These are phyloP conservation scores for Fonsecaea monophora DNA, from an alignment of 2,329 filamentous ascomycete genomes.

Conservation along the genomic window DNA sequence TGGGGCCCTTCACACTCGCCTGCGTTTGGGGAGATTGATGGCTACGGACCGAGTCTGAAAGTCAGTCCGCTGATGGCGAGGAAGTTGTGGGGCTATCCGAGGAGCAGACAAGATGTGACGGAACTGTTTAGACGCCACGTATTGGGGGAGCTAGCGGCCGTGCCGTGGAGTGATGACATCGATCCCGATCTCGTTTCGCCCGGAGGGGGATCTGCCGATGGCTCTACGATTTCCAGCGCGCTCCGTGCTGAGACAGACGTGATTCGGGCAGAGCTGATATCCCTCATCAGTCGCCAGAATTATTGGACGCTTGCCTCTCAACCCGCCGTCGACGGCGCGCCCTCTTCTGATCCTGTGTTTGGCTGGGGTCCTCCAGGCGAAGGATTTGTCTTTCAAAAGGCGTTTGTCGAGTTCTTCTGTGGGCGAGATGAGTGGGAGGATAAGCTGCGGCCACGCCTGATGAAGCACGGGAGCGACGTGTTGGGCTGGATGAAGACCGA, in stretches of 20 bases:
- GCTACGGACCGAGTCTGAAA: constrained; percentile 96
- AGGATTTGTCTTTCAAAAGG: constrained; percentile 97
- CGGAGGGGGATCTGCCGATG: constrained; percentile 13
- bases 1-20: constrained; percentile 94
- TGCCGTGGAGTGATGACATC: constrained; percentile 94
- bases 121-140: constrained; percentile 82
- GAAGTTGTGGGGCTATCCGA: constrained; percentile 82
- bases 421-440: constrained; percentile 72
- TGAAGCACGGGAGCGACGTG: constrained; percentile 64
- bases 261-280: constrained; percentile 77
- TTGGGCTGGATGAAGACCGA: constrained; percentile 91
- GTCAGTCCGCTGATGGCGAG: constrained; percentile 85
- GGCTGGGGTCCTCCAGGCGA: constrained; percentile 87
- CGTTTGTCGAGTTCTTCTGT: constrained; percentile 96
- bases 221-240: constrained; percentile 37
- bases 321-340: constrained; percentile 86
- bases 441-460: constrained; percentile 68
- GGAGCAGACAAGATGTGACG: constrained; percentile 73
- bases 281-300: constrained; percentile 75
- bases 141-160: constrained; percentile 75
- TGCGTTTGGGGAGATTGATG: constrained; percentile 94
- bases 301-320: constrained; percentile 98
- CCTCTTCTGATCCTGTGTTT: constrained; percentile 77
- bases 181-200: constrained; percentile 38
- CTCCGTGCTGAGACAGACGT: constrained; percentile 81